These are phyloP conservation scores for Pythium aphanidermatum DNA, from an alignment of 352 stramenopile species.

Conservation along the genomic window DNA sequence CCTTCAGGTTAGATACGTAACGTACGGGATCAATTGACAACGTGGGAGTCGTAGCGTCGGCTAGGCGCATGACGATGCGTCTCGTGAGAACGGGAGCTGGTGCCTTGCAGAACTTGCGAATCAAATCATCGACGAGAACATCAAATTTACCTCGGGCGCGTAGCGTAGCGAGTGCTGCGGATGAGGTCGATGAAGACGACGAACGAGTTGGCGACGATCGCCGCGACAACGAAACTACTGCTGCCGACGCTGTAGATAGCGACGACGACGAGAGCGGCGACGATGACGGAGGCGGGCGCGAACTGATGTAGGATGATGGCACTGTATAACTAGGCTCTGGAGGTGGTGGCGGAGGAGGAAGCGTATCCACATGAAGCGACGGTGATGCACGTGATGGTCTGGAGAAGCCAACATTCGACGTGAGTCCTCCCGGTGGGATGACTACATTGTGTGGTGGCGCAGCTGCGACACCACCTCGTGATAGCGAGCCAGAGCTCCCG, in stretches of 20 bases:
- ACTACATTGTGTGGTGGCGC: slow-evolving; percentile 20
- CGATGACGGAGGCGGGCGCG: not conserved
- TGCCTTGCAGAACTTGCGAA: slow-evolving; percentile 34
- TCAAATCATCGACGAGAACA: slow-evolving; percentile 14
- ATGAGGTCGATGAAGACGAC: slow-evolving; percentile 2
- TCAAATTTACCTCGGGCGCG: slow-evolving; percentile 16
- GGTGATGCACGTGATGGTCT: not conserved
- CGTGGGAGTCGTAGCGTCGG: slow-evolving; percentile 27
- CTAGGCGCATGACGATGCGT: slow-evolving; percentile 47
- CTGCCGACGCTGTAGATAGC: slow-evolving; percentile 14
- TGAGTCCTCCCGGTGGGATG: slow-evolving; percentile 15
- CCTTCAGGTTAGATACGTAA: too few species aligned
- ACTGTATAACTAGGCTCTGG: slow-evolving; percentile 5
- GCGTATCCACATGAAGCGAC: slow-evolving; percentile 7
- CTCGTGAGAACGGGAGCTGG: slow-evolving; percentile 52
- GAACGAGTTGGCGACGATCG: slow-evolving; percentile 4
- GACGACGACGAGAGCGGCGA: slow-evolving; percentile 7
- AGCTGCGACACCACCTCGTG: slow-evolving; percentile 1
- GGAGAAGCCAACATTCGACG: too few species aligned
- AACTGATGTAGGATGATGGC: slow-evolving; percentile 2
- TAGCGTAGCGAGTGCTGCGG: slow-evolving; percentile 7
- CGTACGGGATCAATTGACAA: slow-evolving; percentile 18
- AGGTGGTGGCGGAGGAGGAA: slow-evolving; percentile 18
- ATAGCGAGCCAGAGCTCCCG: slow-evolving; percentile 8
- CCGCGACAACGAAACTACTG: slow-evolving; percentile 18